Percentiles rank a stretch among this genome's conserved stretches.
Conservation (phyloP, 1,284 basidiomycete species). For the Ceraceosorus guamensis region DNA sequence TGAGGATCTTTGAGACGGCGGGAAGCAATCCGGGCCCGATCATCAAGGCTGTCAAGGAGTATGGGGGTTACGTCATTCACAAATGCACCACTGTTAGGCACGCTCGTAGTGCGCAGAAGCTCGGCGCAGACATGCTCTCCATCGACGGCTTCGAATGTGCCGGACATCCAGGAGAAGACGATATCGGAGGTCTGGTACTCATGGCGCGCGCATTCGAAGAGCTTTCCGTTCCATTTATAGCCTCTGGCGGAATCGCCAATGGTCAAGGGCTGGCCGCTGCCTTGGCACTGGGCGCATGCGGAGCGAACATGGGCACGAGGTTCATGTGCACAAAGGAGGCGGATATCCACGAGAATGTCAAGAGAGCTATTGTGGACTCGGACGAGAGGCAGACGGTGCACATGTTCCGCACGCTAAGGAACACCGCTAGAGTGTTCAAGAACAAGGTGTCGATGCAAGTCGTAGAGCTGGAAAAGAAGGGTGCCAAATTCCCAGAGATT, state of each 20-base stretch:
- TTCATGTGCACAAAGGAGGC: constrained; percentile 67
- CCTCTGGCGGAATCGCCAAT: constrained; percentile 63
- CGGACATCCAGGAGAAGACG: constrained; percentile 90
- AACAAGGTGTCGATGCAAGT: constrained; percentile 75
- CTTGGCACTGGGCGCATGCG: constrained; percentile 67
- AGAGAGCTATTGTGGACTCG: constrained; percentile 75
- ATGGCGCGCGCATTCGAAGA: constrained; percentile 82
- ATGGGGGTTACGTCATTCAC: constrained; percentile 71
- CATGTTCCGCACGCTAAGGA: constrained; percentile 68
- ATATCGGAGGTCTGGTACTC: constrained; percentile 82
- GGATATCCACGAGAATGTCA: constrained; percentile 82
- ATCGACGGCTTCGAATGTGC: constrained; percentile 58
- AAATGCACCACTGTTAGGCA: constrained; percentile 69
- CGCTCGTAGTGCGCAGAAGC: constrained; percentile 62
- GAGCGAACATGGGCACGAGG: constrained; percentile 48
- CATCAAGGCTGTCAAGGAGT: constrained; percentile 70
- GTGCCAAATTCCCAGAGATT: constrained; percentile 80
- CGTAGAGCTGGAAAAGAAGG: constrained; percentile 71
- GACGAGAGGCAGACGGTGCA: constrained; percentile 63
- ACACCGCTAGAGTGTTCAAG: constrained; percentile 82
- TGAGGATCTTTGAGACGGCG: constrained; percentile 84
- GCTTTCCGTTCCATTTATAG: constrained; percentile 75
- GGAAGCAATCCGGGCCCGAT: constrained; percentile 77
- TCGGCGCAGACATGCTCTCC: constrained; percentile 70
- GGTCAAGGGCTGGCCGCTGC: constrained; percentile 70